Evolutionary conservation across 2,329 filamentous ascomycete genomes (phyloP).

Genomic region (Diaporthe nobilis): DNA sequence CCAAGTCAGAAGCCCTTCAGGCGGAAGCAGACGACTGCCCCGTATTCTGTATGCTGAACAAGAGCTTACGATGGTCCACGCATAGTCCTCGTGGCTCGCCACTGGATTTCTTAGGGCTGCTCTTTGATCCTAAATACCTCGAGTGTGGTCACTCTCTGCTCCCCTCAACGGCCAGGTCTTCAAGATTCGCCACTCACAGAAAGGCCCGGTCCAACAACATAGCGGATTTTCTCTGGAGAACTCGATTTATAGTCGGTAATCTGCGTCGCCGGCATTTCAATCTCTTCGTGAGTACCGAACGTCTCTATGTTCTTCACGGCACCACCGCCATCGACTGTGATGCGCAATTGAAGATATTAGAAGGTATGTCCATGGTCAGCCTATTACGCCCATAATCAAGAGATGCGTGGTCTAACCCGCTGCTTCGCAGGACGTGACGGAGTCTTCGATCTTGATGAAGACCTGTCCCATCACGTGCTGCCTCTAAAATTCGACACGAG

Average conservation of each 20-base stretch:
- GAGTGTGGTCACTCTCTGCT: accelerated
- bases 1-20: background rate
- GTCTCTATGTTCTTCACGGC: background rate
- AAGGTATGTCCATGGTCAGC: background rate
- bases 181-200: background rate
- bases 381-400: accelerated
- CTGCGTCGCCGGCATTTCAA: background rate
- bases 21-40: background rate
- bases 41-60: background rate
- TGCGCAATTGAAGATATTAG: background rate
- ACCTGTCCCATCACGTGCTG: background rate
- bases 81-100: too few species aligned
- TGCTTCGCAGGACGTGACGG: background rate
- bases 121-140: background rate
- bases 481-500: background rate
- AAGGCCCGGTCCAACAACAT: background rate
- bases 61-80: background rate
- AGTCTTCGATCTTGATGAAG: background rate
- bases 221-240: background rate
- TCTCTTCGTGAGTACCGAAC: background rate
- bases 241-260: background rate
- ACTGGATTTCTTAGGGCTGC: background rate
- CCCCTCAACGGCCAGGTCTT: accelerated
- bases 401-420: background rate
- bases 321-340: background rate